A percentile compares a stretch with the other conserved stretches of the same genome.
phyloP scores from a whole-genome alignment of 495 filamentous ascomycete species.

The Penicillium salamii region DNA sequence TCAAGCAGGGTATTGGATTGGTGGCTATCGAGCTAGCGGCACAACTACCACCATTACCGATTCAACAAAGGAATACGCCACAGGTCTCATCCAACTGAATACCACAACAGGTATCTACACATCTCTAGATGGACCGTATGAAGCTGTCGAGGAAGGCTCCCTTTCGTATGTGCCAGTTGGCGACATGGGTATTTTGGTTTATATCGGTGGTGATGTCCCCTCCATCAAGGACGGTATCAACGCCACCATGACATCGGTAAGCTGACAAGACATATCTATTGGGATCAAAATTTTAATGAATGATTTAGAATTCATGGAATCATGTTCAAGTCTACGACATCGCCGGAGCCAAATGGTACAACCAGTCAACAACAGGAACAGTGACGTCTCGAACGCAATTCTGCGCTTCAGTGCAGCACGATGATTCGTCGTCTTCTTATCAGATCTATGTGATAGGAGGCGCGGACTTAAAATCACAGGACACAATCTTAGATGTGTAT shows the following conservation, averaged over 20 bases:
- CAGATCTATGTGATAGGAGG: constrained; percentile 13
- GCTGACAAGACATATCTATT: not conserved
- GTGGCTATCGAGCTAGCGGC: constrained; percentile 8
- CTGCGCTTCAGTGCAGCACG: constrained; percentile 14
- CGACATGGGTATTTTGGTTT: constrained; percentile 7
- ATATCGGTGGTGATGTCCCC: constrained; percentile 14
- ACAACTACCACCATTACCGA: constrained; percentile 15
- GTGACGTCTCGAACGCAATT: constrained; percentile 9
- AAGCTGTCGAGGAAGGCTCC: constrained; percentile 11
- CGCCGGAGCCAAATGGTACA: constrained; percentile 12
- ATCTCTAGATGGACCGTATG: constrained; percentile 5
- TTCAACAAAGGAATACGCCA: constrained; percentile 3
- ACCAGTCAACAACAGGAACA: constrained; percentile 13
- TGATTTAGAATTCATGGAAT: constrained; percentile 14
- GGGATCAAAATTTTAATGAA: not conserved
- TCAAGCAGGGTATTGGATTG: constrained; percentile 15
- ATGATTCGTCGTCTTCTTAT: constrained; percentile 6
- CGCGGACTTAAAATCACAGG: not conserved
- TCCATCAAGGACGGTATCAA: constrained; percentile 12
- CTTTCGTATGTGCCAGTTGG: constrained; percentile 11
- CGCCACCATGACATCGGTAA: not conserved
- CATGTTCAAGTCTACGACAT: constrained; percentile 17
- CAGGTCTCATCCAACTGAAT: constrained; percentile 12
- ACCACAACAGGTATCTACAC: constrained; percentile 10
- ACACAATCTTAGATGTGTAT: not conserved